Conservation (phyloP, 202 grass and related monocot species). For the Elaeis oleifera region DNA sequence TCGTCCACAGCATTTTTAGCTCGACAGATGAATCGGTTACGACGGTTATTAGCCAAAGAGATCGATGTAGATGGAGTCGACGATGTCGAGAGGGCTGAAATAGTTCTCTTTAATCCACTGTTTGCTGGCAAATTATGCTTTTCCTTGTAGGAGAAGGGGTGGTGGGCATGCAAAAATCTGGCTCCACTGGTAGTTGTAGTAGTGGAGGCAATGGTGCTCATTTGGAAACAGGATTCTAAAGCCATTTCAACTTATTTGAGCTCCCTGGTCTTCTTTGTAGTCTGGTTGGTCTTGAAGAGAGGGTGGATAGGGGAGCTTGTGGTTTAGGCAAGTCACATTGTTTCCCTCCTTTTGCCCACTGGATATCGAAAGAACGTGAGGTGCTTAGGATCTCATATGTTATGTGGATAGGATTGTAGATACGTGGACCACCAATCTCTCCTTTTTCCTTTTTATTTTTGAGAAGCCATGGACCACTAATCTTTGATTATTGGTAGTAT, state of each 20-base stretch:
- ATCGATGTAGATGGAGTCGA: too few species aligned
- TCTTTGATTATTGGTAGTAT: too few species aligned
- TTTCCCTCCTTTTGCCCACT: background rate
- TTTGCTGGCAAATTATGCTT: constrained; percentile 18
- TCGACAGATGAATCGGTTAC: constrained; percentile 43
- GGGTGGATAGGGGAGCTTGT: too few species aligned
- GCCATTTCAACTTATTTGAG: constrained; percentile 34
- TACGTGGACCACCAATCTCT: background rate
- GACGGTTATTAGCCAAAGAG: background rate
- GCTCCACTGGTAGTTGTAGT: constrained; percentile 10
- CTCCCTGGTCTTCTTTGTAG: too few species aligned
- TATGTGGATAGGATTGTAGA: background rate
- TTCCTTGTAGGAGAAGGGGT: constrained; percentile 21
- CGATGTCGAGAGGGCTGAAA: background rate
- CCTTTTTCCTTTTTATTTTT: background rate
- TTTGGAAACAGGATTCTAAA: constrained; percentile 72
- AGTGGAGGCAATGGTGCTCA: constrained; percentile 33
- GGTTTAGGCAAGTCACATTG: too few species aligned
- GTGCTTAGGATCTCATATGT: background rate
- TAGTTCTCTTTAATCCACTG: background rate
- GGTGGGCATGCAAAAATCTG: constrained; percentile 18
- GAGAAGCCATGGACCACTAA: too few species aligned
- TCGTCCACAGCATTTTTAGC: constrained; percentile 81
- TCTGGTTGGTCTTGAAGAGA: too few species aligned
- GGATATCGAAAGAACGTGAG: background rate